Evolutionary conservation across 1,284 basidiomycete genomes (phyloP).

Genomic region (Cryptococcus sp.): DNA sequence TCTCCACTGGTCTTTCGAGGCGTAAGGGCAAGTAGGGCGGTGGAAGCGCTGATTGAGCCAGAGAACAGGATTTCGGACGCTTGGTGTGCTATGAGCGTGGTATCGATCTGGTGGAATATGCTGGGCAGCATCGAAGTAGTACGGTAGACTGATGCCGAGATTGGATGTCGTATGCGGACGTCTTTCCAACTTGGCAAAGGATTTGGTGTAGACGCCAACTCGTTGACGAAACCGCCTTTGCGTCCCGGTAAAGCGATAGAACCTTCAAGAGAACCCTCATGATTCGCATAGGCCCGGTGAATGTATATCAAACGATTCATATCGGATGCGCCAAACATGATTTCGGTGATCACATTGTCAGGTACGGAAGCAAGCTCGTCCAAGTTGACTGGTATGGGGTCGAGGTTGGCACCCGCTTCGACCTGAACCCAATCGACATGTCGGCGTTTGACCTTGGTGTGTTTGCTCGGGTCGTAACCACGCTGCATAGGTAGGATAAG

Average conservation of each 20-base stretch:
- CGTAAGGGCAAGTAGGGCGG: slow-evolving; percentile 25
- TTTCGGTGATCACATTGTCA: slow-evolving; percentile 19
- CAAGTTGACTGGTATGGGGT: slow-evolving; percentile 11
- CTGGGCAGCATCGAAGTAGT: slow-evolving; percentile 22
- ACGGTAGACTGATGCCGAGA: slow-evolving; percentile 23
- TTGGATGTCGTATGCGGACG: slow-evolving; percentile 15
- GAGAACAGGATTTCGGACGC: slow-evolving; percentile 9
- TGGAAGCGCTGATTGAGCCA: background rate
- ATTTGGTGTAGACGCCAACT: slow-evolving; percentile 1
- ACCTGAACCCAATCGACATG: slow-evolving; percentile 40
- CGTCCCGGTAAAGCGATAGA: slow-evolving; percentile 15
- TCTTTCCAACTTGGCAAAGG: slow-evolving; percentile 17
- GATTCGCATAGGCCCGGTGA: slow-evolving; percentile 13
- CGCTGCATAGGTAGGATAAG: slow-evolving; percentile 25
- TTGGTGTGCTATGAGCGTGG: slow-evolving; percentile 21
- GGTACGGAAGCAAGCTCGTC: slow-evolving; percentile 4
- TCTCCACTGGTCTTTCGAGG: slow-evolving; percentile 6
- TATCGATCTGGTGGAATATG: slow-evolving; percentile 21
- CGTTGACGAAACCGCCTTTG: slow-evolving; percentile 4
- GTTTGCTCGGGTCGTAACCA: background rate
- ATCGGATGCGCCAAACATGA: slow-evolving; percentile 16
- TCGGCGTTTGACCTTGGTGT: background rate
- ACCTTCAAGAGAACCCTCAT: slow-evolving; percentile 20
- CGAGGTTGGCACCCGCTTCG: slow-evolving; percentile 4
- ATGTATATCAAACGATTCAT: background rate